phyloP scores from a whole-genome alignment of 768 basidiomycete genomes.

The Crassisporium funariophilum region DNA sequence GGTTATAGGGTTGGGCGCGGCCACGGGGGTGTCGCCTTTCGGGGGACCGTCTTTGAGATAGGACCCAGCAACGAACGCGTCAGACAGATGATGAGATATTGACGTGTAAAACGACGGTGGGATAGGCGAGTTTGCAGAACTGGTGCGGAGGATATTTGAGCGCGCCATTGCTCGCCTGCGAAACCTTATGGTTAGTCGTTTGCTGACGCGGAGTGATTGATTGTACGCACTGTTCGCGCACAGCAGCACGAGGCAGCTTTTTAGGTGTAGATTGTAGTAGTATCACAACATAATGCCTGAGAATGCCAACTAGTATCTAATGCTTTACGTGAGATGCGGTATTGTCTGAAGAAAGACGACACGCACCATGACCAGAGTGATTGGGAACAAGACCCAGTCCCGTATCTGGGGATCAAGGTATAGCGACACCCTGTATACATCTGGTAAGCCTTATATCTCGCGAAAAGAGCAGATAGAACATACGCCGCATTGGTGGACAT shows the following conservation, averaged over 20 bases:
- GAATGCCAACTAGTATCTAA: slow-evolving; percentile 89
- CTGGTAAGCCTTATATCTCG: slow-evolving; percentile 1
- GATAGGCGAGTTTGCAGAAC: slow-evolving; percentile 79
- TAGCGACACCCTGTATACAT: slow-evolving; percentile 45
- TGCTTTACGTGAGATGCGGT: neutral
- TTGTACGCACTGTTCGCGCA: slow-evolving; percentile 87
- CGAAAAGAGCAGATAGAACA: slow-evolving; percentile 12
- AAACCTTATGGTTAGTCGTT: slow-evolving; percentile 5
- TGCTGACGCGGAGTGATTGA: slow-evolving; percentile 3
- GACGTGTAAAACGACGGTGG: slow-evolving; percentile 72
- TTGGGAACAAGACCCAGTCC: slow-evolving; percentile 93
- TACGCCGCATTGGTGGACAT: slow-evolving; percentile 46
- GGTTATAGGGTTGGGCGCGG: slow-evolving; percentile 79
- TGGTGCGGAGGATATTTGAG: slow-evolving; percentile 81
- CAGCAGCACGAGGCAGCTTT: slow-evolving; percentile 70
- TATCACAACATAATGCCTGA: slow-evolving; percentile 89
- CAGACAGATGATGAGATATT: slow-evolving; percentile 73
- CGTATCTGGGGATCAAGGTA: slow-evolving; percentile 96
- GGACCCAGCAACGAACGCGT: slow-evolving; percentile 70
- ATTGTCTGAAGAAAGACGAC: neutral
- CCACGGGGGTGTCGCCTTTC: slow-evolving; percentile 54
- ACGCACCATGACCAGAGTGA: slow-evolving; percentile 94
- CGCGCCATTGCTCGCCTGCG: slow-evolving; percentile 75
- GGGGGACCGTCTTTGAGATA: slow-evolving; percentile 88
- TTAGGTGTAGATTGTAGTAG: slow-evolving; percentile 85